Evolutionary conservation across 805 yeast species (phyloP).

Genomic region (Metschnikowia arizonensis): DNA sequence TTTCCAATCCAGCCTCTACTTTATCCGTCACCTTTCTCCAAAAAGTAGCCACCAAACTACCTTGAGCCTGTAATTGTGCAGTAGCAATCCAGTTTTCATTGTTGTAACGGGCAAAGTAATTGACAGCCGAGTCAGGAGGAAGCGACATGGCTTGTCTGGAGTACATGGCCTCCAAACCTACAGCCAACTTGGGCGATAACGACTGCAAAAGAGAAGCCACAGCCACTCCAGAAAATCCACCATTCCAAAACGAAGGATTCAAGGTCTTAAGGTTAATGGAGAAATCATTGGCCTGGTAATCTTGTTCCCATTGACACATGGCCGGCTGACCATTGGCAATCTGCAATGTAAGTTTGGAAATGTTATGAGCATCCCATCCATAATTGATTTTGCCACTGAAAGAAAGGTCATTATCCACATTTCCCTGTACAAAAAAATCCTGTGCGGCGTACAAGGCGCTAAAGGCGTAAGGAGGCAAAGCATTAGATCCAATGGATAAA

Average conservation of each 20-base stretch:
- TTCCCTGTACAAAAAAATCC: slow-evolving; percentile 82
- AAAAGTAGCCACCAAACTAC: slow-evolving; percentile 82
- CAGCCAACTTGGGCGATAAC: slow-evolving; percentile 72
- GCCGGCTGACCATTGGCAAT: slow-evolving; percentile 84
- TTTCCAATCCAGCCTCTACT: slow-evolving; percentile 93
- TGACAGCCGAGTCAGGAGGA: slow-evolving; percentile 82
- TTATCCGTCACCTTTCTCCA: slow-evolving; percentile 91
- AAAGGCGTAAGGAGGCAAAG: slow-evolving; percentile 86
- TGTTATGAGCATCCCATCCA: slow-evolving; percentile 77
- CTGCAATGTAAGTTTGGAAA: slow-evolving; percentile 84
- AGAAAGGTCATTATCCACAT: slow-evolving; percentile 80
- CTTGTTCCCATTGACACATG: slow-evolving; percentile 95
- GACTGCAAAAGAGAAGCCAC: slow-evolving; percentile 90
- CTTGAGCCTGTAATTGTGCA: slow-evolving; percentile 91
- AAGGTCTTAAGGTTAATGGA: slow-evolving; percentile 85
- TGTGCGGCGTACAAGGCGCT: slow-evolving; percentile 87
- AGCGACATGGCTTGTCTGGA: slow-evolving; percentile 68
- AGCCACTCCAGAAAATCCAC: slow-evolving; percentile 83
- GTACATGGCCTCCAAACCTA: slow-evolving; percentile 92
- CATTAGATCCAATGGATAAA: slow-evolving; percentile 79
- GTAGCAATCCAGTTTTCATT: slow-evolving; percentile 89
- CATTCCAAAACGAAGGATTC: slow-evolving; percentile 78
- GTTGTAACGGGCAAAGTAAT: slow-evolving; percentile 86
- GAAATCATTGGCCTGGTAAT: slow-evolving; percentile 84
- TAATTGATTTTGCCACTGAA: slow-evolving; percentile 86